These are phyloP conservation scores for Phyllosticta capitalensis DNA, from an alignment of 2,329 filamentous ascomycete genomes.

Conservation along the genomic window DNA sequence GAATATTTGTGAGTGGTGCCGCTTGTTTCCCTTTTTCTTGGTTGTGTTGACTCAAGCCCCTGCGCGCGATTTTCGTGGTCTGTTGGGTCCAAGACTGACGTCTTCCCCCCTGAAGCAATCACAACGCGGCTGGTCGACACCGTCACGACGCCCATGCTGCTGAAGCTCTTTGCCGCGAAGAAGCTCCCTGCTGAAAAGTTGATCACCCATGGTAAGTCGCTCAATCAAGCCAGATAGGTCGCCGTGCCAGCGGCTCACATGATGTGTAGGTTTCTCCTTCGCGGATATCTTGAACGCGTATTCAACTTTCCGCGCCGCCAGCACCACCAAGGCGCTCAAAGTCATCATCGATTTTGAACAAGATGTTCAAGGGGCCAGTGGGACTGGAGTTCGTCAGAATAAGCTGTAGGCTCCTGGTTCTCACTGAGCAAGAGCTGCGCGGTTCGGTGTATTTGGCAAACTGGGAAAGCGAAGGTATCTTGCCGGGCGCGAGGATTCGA, in stretches of 20 bases:
- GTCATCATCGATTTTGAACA: constrained; percentile 31
- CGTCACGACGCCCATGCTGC: constrained; percentile 39
- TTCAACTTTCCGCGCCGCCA: constrained; percentile 33
- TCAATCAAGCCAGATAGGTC: too few relatives aligned
- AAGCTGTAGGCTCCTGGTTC: not conserved
- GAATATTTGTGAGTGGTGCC: constrained; percentile 40
- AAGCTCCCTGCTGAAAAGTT: constrained; percentile 34
- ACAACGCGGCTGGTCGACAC: constrained; percentile 42
- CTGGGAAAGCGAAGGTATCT: too few relatives aligned
- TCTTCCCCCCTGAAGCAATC: constrained; percentile 35
- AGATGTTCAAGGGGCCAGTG: constrained; percentile 15
- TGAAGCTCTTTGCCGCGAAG: constrained; percentile 36
- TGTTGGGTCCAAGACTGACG: not conserved
- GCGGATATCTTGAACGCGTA: constrained; percentile 37
- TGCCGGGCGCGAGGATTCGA: too few relatives aligned
- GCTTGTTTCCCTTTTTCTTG: not conserved
- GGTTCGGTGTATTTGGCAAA: too few relatives aligned
- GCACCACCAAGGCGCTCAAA: constrained; percentile 36
- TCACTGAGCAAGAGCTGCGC: too few relatives aligned
- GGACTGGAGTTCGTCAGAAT: constrained; percentile 16
- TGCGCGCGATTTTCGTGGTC: too few relatives aligned
- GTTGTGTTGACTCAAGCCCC: too few relatives aligned
- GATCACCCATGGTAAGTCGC: constrained; percentile 31
- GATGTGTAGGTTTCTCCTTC: constrained; percentile 28
- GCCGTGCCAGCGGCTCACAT: too few relatives aligned